These are phyloP conservation scores for Stylonectria norvegica DNA, from an alignment of 2,329 filamentous ascomycete species.

Conservation along the genomic window DNA sequence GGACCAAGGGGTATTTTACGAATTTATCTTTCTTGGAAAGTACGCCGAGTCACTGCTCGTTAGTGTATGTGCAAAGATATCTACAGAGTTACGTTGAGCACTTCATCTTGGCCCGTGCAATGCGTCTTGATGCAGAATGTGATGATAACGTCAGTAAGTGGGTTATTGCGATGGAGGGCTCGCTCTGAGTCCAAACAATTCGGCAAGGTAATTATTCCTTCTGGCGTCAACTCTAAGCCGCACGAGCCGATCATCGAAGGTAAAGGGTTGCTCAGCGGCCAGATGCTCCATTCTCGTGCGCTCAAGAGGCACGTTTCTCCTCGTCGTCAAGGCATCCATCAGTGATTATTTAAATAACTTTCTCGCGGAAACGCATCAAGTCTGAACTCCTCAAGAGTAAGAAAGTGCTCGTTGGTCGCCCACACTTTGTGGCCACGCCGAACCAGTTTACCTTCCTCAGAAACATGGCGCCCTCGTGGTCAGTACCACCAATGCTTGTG, in stretches of 20 bases:
- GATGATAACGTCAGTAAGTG: constrained; percentile 22
- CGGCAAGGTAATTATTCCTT: constrained; percentile 38
- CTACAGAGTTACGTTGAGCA: constrained; percentile 33
- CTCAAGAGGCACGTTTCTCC: constrained; percentile 29
- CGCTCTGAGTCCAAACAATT: constrained; percentile 21
- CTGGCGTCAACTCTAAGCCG: constrained; percentile 33
- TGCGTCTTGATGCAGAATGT: constrained; percentile 25
- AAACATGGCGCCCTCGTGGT: constrained; percentile 37
- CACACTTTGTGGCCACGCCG: constrained; percentile 32
- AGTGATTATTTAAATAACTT: not conserved
- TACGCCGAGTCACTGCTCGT: constrained; percentile 21
- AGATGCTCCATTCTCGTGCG: constrained; percentile 37
- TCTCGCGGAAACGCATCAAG: constrained; percentile 12
- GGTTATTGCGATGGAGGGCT: constrained; percentile 27
- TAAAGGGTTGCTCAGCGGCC: constrained; percentile 35
- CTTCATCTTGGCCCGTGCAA: constrained; percentile 26
- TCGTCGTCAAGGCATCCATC: not conserved
- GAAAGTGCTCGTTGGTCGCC: constrained; percentile 42
- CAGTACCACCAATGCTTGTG: constrained; percentile 14
- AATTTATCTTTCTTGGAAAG: constrained; percentile 34
- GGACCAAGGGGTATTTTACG: constrained; percentile 34
- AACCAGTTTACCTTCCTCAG: constrained; percentile 41
- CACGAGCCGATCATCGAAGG: constrained; percentile 35
- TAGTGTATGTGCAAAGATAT: constrained; percentile 29
- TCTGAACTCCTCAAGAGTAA: constrained; percentile 35